Evolutionary conservation across 2,329 filamentous ascomycete species (phyloP).

Genomic region (Aspergillus ochraceoroseus): DNA sequence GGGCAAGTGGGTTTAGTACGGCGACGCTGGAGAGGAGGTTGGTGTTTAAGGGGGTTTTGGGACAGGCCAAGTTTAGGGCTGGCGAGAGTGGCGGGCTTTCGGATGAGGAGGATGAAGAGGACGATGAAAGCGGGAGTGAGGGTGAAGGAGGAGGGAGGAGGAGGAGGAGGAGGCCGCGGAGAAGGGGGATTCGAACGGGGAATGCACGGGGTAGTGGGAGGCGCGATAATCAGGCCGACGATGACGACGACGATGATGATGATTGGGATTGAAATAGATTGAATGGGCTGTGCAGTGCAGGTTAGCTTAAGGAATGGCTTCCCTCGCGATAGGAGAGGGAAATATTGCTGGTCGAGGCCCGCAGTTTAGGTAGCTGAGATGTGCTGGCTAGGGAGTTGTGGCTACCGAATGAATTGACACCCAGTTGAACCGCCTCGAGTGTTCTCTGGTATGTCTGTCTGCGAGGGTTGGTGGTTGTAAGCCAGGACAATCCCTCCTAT

Average conservation of each 20-base stretch:
- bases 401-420: too few relatives aligned
- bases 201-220: conserved; percentile 26
- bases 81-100: conserved; percentile 26
- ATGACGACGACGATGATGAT: conserved; percentile 44
- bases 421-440: too few relatives aligned
- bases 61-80: conserved; percentile 31
- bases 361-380: too few relatives aligned
- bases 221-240: conserved; percentile 21
- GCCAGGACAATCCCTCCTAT: too few relatives aligned
- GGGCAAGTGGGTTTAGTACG: conserved; percentile 39
- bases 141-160: conserved; percentile 12
- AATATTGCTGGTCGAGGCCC: too few relatives aligned
- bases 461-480: too few relatives aligned
- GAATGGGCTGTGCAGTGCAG: not conserved
- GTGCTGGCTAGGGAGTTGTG: too few relatives aligned
- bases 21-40: conserved; percentile 42
- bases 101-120: conserved; percentile 25
- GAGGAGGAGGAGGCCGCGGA: too few relatives aligned
- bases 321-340: not conserved
- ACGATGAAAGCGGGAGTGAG: conserved; percentile 27
- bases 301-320: too few relatives aligned
- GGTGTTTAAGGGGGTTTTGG: conserved; percentile 38
- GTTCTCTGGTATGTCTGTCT: too few relatives aligned
- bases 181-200: conserved; percentile 31
- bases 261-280: conserved; percentile 44